Evolutionary conservation across 805 yeast species (phyloP).

Genomic region (Spathaspora arborariae): DNA sequence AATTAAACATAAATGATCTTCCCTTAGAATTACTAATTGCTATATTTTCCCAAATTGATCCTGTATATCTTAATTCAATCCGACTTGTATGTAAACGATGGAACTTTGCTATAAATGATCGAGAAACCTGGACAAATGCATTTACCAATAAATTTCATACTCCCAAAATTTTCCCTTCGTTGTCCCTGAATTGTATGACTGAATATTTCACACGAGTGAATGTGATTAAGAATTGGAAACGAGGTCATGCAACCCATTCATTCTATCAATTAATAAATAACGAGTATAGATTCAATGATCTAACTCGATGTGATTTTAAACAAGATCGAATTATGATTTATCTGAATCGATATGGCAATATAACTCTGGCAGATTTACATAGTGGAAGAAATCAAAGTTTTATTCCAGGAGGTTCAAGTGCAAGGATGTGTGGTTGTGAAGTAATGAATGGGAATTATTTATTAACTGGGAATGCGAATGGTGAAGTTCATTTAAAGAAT

Average conservation of each 20-base stretch:
- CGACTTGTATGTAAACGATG: constrained; percentile 48
- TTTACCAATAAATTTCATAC: constrained; percentile 39
- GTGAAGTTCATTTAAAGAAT: constrained; percentile 30
- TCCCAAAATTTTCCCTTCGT: constrained; percentile 36
- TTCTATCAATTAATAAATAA: constrained; percentile 27
- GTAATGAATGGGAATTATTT: constrained; percentile 31
- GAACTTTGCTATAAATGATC: constrained; percentile 42
- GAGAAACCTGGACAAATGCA: constrained; percentile 45
- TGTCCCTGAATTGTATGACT: constrained; percentile 43
- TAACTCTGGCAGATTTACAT: constrained; percentile 26
- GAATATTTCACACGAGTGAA: constrained; percentile 43
- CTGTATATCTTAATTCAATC: constrained; percentile 35
- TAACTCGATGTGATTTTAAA: constrained; percentile 21
- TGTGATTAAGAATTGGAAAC: constrained; percentile 36
- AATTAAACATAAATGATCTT: constrained; percentile 25
- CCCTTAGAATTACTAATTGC: constrained; percentile 46
- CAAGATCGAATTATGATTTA: constrained; percentile 23
- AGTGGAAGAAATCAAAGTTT: constrained; percentile 37
- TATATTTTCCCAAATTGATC: constrained; percentile 45
- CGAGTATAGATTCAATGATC: constrained; percentile 22
- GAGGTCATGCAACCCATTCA: constrained; percentile 24
- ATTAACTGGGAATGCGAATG: constrained; percentile 24
- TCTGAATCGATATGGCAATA: constrained; percentile 22
- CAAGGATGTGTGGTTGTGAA: constrained; percentile 5
- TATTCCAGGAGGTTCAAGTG: constrained; percentile 25